Percentiles rank a stretch among this genome's conserved stretches.
These are phyloP conservation scores for Alternaria brassicicola DNA, from an alignment of 2,329 filamentous ascomycete genomes.

Conservation along the genomic window DNA sequence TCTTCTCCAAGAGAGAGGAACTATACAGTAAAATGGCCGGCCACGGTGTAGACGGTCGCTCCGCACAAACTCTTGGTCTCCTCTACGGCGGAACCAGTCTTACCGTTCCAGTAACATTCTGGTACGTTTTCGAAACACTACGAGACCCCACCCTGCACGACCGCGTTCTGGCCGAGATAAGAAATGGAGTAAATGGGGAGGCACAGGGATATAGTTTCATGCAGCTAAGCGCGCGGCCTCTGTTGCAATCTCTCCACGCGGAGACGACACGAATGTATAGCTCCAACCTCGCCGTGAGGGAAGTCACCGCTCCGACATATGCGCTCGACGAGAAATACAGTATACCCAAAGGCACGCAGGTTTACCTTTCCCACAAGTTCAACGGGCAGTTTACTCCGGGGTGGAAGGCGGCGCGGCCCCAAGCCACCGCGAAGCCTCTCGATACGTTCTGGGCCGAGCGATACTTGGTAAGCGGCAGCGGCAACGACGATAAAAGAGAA, in stretches of 20 bases:
- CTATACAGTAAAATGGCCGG: constrained; percentile 19
- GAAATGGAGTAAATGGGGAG: not conserved
- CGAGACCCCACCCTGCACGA: not conserved
- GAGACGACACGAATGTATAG: constrained; percentile 20
- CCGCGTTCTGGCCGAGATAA: constrained; percentile 1
- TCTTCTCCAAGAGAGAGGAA: constrained; percentile 20
- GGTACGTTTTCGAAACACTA: constrained; percentile 23
- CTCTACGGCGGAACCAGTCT: constrained; percentile 25
- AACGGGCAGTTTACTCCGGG: constrained; percentile 10
- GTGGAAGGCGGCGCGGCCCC: constrained; percentile 4
- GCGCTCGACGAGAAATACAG: constrained; percentile 20
- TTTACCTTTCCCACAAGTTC: constrained; percentile 17
- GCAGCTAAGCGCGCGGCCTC: constrained; percentile 15
- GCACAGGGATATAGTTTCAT: constrained; percentile 11
- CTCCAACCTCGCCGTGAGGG: constrained; percentile 9
- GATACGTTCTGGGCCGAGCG: constrained; percentile 23
- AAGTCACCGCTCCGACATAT: constrained; percentile 11
- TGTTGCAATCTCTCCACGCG: constrained; percentile 24
- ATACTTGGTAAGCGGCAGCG: constrained; percentile 3
- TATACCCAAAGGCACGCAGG: constrained; percentile 12
- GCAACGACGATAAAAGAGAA: not conserved
- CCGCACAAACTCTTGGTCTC: constrained; percentile 21
- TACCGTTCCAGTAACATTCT: constrained; percentile 21
- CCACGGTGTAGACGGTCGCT: constrained; percentile 15
- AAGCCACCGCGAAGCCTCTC: constrained; percentile 4